Conservation (phyloP, 768 basidiomycete genomes). For the Phanerochaete sordida region DNA sequence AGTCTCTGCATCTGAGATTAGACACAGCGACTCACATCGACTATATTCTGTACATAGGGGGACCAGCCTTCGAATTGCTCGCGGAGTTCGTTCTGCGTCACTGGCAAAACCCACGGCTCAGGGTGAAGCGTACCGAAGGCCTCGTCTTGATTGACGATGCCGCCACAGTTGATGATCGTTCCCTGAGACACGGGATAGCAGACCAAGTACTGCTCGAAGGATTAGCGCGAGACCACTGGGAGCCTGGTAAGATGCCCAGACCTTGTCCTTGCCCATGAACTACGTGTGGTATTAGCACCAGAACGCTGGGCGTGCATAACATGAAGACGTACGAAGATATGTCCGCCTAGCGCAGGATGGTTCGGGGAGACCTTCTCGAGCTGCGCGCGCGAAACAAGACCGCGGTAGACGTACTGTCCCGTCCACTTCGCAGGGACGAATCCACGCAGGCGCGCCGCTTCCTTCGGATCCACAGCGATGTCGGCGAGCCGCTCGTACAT, state of each 20-base stretch:
- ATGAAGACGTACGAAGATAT: conserved; percentile 20
- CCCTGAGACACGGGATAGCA: conserved; percentile 24
- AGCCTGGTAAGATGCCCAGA: conserved; percentile 1
- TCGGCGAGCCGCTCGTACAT: conserved; percentile 14
- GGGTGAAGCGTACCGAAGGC: conserved; percentile 15
- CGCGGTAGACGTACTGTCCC: conserved; percentile 38
- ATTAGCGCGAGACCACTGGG: neutral
- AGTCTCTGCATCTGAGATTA: no score
- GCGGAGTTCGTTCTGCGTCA: conserved; percentile 15
- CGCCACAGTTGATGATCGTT: conserved; percentile 21
- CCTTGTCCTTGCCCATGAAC: conserved; percentile 25
- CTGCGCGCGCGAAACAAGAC: conserved; percentile 30
- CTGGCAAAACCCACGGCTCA: conserved; percentile 17
- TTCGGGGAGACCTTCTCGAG: conserved; percentile 25
- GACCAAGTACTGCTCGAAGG: conserved; percentile 31
- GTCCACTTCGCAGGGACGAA: conserved; percentile 31
- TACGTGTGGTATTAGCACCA: neutral
- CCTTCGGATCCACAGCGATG: neutral
- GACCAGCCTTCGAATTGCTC: conserved; percentile 19
- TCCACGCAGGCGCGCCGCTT: conserved; percentile 5
- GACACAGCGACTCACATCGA: conserved; percentile 20
- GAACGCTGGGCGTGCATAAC: neutral
- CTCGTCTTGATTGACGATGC: conserved; percentile 15
- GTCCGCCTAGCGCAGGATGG: conserved; percentile 16
- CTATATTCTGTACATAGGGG: conserved; percentile 13